A percentile compares a stretch with the other conserved stretches of the same genome.
Evolutionary conservation across 1,284 basidiomycete species (phyloP).

Genomic region (Cutaneotrichosporon sp.): DNA sequence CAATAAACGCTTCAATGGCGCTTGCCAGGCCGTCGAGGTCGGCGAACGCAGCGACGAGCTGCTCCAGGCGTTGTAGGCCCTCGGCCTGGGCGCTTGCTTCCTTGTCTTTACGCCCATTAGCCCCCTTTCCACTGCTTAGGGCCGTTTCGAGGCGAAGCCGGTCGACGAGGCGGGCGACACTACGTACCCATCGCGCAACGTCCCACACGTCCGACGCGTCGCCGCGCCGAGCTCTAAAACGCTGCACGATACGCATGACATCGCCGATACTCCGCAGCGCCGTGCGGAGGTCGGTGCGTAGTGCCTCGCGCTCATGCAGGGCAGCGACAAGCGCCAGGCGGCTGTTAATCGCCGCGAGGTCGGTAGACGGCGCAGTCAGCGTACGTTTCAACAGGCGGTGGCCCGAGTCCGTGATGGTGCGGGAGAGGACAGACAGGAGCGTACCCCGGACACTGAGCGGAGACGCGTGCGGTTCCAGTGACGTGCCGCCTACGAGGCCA

Average conservation of each 20-base stretch:
- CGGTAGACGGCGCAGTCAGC: slow-evolving; percentile 62
- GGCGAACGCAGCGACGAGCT: slow-evolving; percentile 57
- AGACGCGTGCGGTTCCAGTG: background rate
- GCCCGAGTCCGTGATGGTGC: slow-evolving; percentile 74
- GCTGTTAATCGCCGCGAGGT: slow-evolving; percentile 63
- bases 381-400: slow-evolving; percentile 60
- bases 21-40: slow-evolving; percentile 57
- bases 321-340: slow-evolving; percentile 76
- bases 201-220: slow-evolving; percentile 54
- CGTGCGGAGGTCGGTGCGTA: slow-evolving; percentile 63
- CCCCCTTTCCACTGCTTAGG: slow-evolving; percentile 5
- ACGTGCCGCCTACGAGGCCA: slow-evolving; percentile 47
- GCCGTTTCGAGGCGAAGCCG: slow-evolving; percentile 15
- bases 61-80: slow-evolving; percentile 33
- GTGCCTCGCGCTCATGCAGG: slow-evolving; percentile 60
- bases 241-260: slow-evolving; percentile 70
- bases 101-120: slow-evolving; percentile 3
- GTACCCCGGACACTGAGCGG: slow-evolving; percentile 52
- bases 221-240: slow-evolving; percentile 66
- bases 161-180: slow-evolving; percentile 24
- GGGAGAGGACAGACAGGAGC: slow-evolving; percentile 68
- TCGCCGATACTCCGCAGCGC: slow-evolving; percentile 63
- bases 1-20: slow-evolving; percentile 59
- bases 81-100: slow-evolving; percentile 7
- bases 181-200: slow-evolving; percentile 33